Evolutionary conservation across 1,284 basidiomycete species (phyloP).

Genomic region (Ceratobasidium sp.): DNA sequence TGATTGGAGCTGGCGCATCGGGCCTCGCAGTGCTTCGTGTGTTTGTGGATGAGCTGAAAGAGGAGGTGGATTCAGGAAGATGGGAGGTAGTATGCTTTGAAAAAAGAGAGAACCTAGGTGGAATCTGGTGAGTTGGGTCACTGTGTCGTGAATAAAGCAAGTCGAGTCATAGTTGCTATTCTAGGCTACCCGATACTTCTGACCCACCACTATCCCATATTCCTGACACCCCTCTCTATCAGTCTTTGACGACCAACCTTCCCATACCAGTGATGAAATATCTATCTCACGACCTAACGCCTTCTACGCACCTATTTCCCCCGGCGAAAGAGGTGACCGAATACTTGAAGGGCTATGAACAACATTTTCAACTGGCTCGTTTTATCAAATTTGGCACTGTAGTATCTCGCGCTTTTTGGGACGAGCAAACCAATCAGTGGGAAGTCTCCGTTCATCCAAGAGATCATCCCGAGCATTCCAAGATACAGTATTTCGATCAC

Average conservation of each 20-base stretch:
- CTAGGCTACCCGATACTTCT: conserved; percentile 15
- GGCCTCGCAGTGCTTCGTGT: conserved; percentile 16
- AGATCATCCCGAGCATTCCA: neutral
- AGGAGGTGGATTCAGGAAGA: conserved; percentile 12
- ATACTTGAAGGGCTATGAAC: conserved; percentile 70
- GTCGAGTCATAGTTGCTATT: neutral
- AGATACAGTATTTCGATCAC: conserved; percentile 57
- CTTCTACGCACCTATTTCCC: conserved; percentile 72
- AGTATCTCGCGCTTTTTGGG: conserved; percentile 48
- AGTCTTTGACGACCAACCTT: conserved; percentile 75
- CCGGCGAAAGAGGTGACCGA: conserved; percentile 60
- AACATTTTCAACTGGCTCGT: conserved; percentile 60
- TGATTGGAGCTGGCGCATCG: conserved; percentile 26
- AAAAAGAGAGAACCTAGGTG: conserved; percentile 21
- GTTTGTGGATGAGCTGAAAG: conserved; percentile 19
- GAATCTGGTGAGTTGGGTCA: conserved; percentile 18
- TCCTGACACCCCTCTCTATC: conserved; percentile 67
- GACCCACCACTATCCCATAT: neutral
- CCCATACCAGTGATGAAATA: conserved; percentile 77
- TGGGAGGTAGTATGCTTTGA: conserved; percentile 31
- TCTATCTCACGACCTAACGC: conserved; percentile 65
- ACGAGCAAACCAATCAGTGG: conserved; percentile 54
- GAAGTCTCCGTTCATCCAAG: conserved; percentile 39
- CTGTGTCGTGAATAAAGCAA: neutral
- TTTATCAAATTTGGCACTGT: conserved; percentile 59